Evolutionary conservation across 2,329 filamentous ascomycete species (phyloP), one percentile per base, ranked within the genome.

Genomic region (Aspergillus sp.): DNA sequence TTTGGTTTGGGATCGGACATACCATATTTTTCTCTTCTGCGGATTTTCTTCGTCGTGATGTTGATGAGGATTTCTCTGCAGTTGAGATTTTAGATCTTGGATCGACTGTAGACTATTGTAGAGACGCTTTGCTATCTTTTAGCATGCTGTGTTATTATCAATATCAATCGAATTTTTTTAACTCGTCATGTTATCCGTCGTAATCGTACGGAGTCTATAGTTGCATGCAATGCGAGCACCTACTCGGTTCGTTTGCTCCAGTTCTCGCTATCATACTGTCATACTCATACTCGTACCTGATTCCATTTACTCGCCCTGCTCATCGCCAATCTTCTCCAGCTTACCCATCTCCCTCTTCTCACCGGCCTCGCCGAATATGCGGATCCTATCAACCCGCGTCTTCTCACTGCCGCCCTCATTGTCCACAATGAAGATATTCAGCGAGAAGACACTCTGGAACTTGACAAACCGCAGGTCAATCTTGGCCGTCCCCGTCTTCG

Each of bases 341-440:
- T 96, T 96, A 68, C 93, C 94, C 87, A 93, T 92, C 60, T 95
- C 91, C 63, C 93, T 86, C 85, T 96, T 97, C 83, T 96, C 89
- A 15, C 95, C 94, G 17, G 88, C 86, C 78, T 98, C 94, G 31
- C 95, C 95, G 72, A 98, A 89, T 59, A 98, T 82, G 47, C 81
- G 74, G 57, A 83, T 66, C 13, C 81, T 71, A 63, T 83, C 81
- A 45, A 99, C 78, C 60, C 95, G 88, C 61, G 95, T 89, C 82
- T 91, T 93, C 75, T 98, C 93, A 48, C 89, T 87, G 55, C 92
- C 89, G 19, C 89, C 89, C 58, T 94, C 91, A 2, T 93, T 93
- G 74, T 96, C 89, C 57, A 91, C 91, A 38, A 99, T 89, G 76
- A 97, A 99, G 11, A 99, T 70, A 19, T 96, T 90, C 70, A 99